Evolutionary conservation across 2,329 filamentous ascomycete genomes (phyloP).

Genomic region (Cryphonectria radicalis): DNA sequence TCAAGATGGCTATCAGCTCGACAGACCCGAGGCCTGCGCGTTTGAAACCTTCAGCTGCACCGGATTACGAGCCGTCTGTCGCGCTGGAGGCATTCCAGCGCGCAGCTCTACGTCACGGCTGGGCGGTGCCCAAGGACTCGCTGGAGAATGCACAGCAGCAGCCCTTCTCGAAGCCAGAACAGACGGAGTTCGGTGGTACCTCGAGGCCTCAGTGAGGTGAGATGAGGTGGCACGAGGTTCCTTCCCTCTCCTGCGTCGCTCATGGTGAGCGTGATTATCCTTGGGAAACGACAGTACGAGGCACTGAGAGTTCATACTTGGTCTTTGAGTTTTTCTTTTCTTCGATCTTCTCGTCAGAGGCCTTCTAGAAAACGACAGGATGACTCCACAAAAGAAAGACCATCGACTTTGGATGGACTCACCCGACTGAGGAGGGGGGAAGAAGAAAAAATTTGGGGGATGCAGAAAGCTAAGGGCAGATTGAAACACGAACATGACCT

Average conservation of each 20-base stretch:
- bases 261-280: too few species aligned
- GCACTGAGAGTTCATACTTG: too few species aligned
- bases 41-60: constrained; percentile 47
- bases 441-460: too few species aligned
- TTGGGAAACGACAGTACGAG: too few species aligned
- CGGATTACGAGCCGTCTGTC: constrained; percentile 69
- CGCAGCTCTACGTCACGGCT: constrained; percentile 71
- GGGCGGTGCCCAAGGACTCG: constrained; percentile 71
- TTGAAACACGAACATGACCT: too few species aligned
- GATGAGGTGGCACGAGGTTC: not conserved
- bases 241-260: not conserved
- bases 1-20: constrained; percentile 75
- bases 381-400: too few species aligned
- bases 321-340: too few species aligned
- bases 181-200: not conserved
- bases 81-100: constrained; percentile 75
- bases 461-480: too few species aligned
- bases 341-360: too few species aligned
- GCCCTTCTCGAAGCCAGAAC: not conserved
- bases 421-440: too few species aligned
- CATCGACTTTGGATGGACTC: too few species aligned
- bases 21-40: constrained; percentile 73
- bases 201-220: not conserved
- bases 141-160: constrained; percentile 44
- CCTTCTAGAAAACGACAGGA: too few species aligned